Evolutionary conservation across 306 rosid genomes (phyloP), one percentile per base, ranked within the genome.

Genomic region (Sphenostylis stenocarpa): DNA sequence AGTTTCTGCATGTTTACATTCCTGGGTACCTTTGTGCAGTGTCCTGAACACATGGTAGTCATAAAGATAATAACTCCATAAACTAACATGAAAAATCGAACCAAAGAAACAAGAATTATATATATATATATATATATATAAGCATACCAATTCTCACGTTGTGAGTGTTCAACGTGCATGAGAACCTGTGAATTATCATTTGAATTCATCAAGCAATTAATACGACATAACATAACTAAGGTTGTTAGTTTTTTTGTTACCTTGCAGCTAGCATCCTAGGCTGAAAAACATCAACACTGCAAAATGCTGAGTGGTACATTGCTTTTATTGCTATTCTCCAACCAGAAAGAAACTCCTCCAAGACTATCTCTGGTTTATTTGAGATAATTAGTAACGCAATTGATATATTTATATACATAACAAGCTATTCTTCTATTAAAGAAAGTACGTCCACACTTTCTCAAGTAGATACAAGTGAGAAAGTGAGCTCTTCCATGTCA

Each of bases 1-100:
- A 91, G 80, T 75, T 87, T 89, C 88, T 89, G 91, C 89, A 91
- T 77, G 85, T 86, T 91, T 45, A 75, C 73, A 72, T 88, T 89
- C 44, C 94, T 86, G 45, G 87, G 82, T 16, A 91, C 91, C 81
- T 86, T 89, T 2, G 91, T 86, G 64, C 89, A 60, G 49, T 78
- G 86, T 24, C 85, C 92, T 89, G 84, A 23, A 74, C 60, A 75
- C 4, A 39, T 84, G 70, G 76, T 77, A 79, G 8, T 62, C 56
- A 70, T 71, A 12, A 17, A n/a, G 10, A 48, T 48, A 7, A 36
- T 38, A 41, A 63, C 67, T 26, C 48, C 12, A 51, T 11, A 70
- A 20, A 64, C 11, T 36, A 36, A 36, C 7, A 36, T 8, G 41
- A 33, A 20, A 15, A 58, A 23, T 10, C 12, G 39, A 77, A 69